These are phyloP conservation scores for Ganoderma resinaceum DNA, from an alignment of 1,284 basidiomycete genomes.

Conservation along the genomic window DNA sequence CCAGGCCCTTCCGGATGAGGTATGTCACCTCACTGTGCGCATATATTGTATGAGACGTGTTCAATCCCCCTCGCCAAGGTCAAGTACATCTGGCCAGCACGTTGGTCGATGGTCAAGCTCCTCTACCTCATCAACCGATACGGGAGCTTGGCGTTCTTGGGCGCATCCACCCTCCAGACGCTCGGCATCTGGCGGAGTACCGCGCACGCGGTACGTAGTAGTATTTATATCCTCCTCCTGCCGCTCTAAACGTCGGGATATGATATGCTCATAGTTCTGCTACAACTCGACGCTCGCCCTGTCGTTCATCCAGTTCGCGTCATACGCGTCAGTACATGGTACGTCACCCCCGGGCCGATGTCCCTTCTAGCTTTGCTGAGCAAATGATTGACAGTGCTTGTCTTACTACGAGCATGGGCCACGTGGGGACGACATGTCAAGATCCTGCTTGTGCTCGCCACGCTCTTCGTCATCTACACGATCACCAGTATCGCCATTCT, in stretches of 20 bases:
- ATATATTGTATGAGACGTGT: neutral
- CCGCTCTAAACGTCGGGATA: neutral
- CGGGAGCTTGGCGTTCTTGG: conserved; percentile 23
- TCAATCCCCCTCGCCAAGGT: conserved; percentile 9
- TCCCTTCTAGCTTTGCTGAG: neutral
- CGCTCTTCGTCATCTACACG: conserved; percentile 22
- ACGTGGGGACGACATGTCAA: conserved; percentile 25
- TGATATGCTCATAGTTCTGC: conserved; percentile 23
- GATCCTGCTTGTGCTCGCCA: conserved; percentile 20
- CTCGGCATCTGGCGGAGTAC: conserved; percentile 23
- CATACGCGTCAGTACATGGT: conserved; percentile 29
- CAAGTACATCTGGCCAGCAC: conserved; percentile 31
- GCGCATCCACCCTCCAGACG: conserved; percentile 16
- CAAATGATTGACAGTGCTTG: conserved; percentile 24
- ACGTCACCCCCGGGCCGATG: neutral
- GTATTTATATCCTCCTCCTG: no score
- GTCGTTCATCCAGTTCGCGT: conserved; percentile 23
- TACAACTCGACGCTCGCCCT: conserved; percentile 15
- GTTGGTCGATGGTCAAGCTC: conserved; percentile 29
- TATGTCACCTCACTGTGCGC: neutral
- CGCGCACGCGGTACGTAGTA: conserved; percentile 8
- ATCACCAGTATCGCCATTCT: conserved; percentile 19
- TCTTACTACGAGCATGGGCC: conserved; percentile 31
- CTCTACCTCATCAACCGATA: conserved; percentile 31
- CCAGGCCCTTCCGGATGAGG: conserved; percentile 26